Base-by-base conservation (phyloP, 352 stramenopile genomes). In the Globisporangium middletonii region DNA sequence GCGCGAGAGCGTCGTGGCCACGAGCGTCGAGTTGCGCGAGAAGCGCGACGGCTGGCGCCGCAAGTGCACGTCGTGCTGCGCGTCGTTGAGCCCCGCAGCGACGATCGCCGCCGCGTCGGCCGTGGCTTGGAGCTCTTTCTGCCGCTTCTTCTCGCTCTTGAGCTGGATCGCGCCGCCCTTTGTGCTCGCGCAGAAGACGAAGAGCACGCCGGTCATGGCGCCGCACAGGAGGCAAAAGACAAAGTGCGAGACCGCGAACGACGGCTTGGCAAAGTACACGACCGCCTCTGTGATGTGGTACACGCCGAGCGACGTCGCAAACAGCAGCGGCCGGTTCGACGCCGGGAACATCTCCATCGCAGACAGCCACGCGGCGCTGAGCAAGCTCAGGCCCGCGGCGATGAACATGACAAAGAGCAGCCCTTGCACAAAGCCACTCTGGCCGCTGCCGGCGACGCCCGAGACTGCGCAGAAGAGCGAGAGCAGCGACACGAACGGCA, bases 141-240 rank as follows among this genome's bases (percentile, higher is more conserved):
- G 75, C 12, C 73, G 72, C 58, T 81, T 79, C 68, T 94, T 94
- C 66, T 94, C 85, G 26, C 66, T 74, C 73, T 94, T 94, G 50
- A 90, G 84, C 68, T 92, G 81, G 59, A 94, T 93, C 0, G 85
- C 83, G 12, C 84, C 84, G 12, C 79, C 58, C 53, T 92, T 92
- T 5, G 84, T 93, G 42, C 83, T 93, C 30, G 85, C 85, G 49
- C 81, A 91, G 42, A 83, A 75, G 45, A 86, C 50, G 60, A 94
- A 92, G 23, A 94, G 73, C 50, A 89, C 65, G 27, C 71, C 52
- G 0, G 80, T 94, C 43, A 89, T 62, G 12, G 46, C 43, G 8
- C 60, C 61, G 26, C 80, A 88, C 33, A 71, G 59, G 3, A 44
- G 65, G 6, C 60, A 72, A 48, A 88, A 71, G 41, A 89, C 58